Evolutionary conservation across 805 yeast genomes (phyloP).

Genomic region (Barnettozyma siamensis): DNA sequence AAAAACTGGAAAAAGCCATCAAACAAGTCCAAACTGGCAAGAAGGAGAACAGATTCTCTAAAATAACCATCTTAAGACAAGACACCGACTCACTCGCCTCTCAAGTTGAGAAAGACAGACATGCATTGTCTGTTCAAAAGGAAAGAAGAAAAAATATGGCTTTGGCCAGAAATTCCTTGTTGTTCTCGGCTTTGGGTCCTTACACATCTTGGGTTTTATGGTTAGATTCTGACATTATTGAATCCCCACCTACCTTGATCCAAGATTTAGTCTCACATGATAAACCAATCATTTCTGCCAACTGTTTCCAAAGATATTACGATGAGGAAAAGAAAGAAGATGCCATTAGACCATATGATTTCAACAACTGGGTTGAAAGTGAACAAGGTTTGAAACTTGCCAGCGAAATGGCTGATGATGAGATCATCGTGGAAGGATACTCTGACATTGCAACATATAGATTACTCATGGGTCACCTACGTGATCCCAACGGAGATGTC

Average conservation of each 20-base stretch:
- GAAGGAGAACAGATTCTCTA: slow-evolving; percentile 63
- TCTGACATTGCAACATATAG: slow-evolving; percentile 90
- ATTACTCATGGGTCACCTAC: slow-evolving; percentile 87
- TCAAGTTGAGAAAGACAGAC: slow-evolving; percentile 84
- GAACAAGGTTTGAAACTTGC: slow-evolving; percentile 80
- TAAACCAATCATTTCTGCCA: slow-evolving; percentile 85
- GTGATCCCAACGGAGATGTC: slow-evolving; percentile 57
- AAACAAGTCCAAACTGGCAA: slow-evolving; percentile 63
- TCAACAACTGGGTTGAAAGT: slow-evolving; percentile 89
- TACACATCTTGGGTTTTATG: slow-evolving; percentile 93
- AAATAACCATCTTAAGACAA: slow-evolving; percentile 85
- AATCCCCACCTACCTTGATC: slow-evolving; percentile 74
- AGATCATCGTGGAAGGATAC: slow-evolving; percentile 93
- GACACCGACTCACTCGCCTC: slow-evolving; percentile 73
- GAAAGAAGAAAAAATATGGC: slow-evolving; percentile 90
- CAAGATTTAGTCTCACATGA: slow-evolving; percentile 85
- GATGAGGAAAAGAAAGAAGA: slow-evolving; percentile 53
- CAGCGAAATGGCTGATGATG: slow-evolving; percentile 69
- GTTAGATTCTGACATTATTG: slow-evolving; percentile 94
- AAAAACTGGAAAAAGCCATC: slow-evolving; percentile 66
- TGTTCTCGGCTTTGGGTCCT: slow-evolving; percentile 85
- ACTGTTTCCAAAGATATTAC: slow-evolving; percentile 80
- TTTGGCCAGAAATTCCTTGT: slow-evolving; percentile 83
- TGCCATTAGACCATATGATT: slow-evolving; percentile 84
- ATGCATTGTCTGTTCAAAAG: slow-evolving; percentile 80